Percentiles rank a stretch among this genome's conserved stretches.
Evolutionary conservation across 1,284 basidiomycete genomes (phyloP).

Genomic region (Omphalotus olearius): DNA sequence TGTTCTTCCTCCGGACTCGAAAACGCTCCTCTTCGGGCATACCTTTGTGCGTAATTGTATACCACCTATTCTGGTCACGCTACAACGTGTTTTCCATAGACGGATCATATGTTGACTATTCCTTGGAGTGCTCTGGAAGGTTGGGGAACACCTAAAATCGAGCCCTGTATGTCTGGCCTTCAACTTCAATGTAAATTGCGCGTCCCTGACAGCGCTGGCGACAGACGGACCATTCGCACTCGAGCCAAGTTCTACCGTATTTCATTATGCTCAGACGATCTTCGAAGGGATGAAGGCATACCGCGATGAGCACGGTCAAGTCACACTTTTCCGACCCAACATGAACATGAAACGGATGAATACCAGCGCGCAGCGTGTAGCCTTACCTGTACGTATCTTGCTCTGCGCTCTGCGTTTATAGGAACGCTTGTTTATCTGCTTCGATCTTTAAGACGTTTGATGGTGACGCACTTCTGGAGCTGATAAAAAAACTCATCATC

Average conservation of each 20-base stretch:
- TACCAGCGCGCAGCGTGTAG: constrained; percentile 66
- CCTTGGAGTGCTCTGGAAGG: constrained; percentile 73
- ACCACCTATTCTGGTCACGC: constrained; percentile 1
- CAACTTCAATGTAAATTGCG: not conserved
- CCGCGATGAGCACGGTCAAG: constrained; percentile 70
- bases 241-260: constrained; percentile 82
- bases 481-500: constrained; percentile 87
- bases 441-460: constrained; percentile 64
- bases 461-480: constrained; percentile 71
- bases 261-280: constrained; percentile 90
- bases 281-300: constrained; percentile 99
- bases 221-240: constrained; percentile 73
- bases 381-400: constrained; percentile 61
- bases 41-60: constrained; percentile 52
- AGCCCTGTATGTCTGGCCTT: constrained; percentile 63
- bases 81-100: constrained; percentile 36
- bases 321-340: constrained; percentile 93
- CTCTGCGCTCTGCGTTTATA: not conserved
- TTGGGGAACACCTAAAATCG: constrained; percentile 83
- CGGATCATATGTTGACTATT: constrained; percentile 91
- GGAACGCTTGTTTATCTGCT: not conserved
- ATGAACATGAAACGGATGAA: constrained; percentile 98
- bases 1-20: constrained; percentile 47
- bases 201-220: constrained; percentile 3
- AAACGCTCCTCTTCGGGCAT: constrained; percentile 62